These are phyloP conservation scores for Arabidopsis suecica DNA, from an alignment of 345 rosid species.

Conservation along the genomic window DNA sequence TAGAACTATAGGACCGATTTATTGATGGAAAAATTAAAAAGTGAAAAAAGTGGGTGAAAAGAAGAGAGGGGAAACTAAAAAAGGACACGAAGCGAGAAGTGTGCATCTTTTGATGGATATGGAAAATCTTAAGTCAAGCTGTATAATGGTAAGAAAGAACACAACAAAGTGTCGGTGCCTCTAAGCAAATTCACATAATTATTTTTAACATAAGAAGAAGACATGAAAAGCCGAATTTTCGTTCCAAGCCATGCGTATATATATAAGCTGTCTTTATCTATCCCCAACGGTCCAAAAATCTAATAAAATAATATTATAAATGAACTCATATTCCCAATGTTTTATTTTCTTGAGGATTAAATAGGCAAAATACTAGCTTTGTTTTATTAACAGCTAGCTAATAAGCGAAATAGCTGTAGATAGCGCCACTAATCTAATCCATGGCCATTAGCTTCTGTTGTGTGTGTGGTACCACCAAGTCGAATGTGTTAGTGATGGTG, in stretches of 20 bases:
- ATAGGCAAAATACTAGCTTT: constrained; percentile 9
- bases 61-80: not conserved
- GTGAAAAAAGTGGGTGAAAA: constrained; percentile 25
- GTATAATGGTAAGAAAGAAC: constrained; percentile 14
- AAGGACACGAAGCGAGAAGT: constrained; percentile 22
- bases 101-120: constrained; percentile 22
- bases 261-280: constrained; percentile 33
- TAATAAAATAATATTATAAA: constrained; percentile 18
- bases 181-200: constrained; percentile 4
- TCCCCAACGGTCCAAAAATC: constrained; percentile 37
- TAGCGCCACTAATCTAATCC: constrained; percentile 26
- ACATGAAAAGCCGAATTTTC: constrained; percentile 24
- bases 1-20: not conserved
- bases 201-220: not conserved
- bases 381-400: not conserved
- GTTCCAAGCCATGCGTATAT: constrained; percentile 26
- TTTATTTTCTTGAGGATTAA: not conserved
- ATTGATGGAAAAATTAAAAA: not conserved
- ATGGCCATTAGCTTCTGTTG: constrained; percentile 9
- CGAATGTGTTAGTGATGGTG: constrained; percentile 11
- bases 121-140: constrained; percentile 23
- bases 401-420: constrained; percentile 21
- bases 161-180: constrained; percentile 40
- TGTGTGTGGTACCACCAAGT: constrained; percentile 3
- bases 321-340: constrained; percentile 11